These are phyloP conservation scores for Breynia disticha DNA, from an alignment of 441 rosid genomes.

Conservation along the genomic window DNA sequence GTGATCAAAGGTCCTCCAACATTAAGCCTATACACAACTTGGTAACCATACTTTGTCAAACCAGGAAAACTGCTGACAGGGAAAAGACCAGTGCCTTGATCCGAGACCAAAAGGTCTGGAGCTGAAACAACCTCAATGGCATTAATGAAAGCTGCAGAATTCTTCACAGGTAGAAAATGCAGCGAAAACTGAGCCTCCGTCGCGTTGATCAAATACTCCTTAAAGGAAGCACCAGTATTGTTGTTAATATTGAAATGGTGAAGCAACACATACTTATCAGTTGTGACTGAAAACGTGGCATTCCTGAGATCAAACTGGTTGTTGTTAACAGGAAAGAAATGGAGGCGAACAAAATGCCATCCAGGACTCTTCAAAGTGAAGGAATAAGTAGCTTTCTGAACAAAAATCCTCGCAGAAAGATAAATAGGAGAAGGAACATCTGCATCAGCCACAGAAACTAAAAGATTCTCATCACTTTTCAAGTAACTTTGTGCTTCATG, in stretches of 20 bases:
- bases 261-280: slow-evolving; percentile 52
- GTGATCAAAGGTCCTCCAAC: slow-evolving; percentile 60
- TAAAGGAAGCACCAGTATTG: slow-evolving; percentile 25
- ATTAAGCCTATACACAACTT: slow-evolving; percentile 51
- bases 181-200: slow-evolving; percentile 39
- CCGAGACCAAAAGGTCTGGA: slow-evolving; percentile 41
- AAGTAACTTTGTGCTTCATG: slow-evolving; percentile 34
- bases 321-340: slow-evolving; percentile 46
- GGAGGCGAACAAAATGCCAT: slow-evolving; percentile 71
- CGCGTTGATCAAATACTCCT: slow-evolving; percentile 52
- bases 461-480: slow-evolving; percentile 42
- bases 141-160: slow-evolving; percentile 68
- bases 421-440: slow-evolving; percentile 57
- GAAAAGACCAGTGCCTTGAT: slow-evolving; percentile 45
- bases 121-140: slow-evolving; percentile 85
- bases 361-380: slow-evolving; percentile 50
- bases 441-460: slow-evolving; percentile 35
- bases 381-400: slow-evolving; percentile 37
- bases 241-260: slow-evolving; percentile 40
- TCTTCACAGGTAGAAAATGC: slow-evolving; percentile 45
- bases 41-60: slow-evolving; percentile 36
- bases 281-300: slow-evolving; percentile 41
- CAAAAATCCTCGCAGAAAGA: slow-evolving; percentile 55
- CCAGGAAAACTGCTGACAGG: slow-evolving; percentile 40
- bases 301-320: slow-evolving; percentile 38